Base-by-base conservation (phyloP, 192 early-diverging fungal genomes). In the Coemansia sp. region DNA sequence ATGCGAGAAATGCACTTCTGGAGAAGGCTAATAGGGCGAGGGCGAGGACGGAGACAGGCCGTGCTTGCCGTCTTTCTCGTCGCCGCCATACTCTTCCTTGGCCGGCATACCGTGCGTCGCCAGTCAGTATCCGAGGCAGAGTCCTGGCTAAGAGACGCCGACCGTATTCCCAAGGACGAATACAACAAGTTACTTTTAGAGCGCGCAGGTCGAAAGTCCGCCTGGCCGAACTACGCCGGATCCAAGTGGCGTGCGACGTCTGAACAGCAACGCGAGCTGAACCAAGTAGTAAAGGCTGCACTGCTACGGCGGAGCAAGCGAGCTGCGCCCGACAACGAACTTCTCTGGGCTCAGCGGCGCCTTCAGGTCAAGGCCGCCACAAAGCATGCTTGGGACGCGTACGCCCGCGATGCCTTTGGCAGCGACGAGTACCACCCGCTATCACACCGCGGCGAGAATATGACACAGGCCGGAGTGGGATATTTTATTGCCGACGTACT, bases 401-500 rank as follows among this genome's bases (percentile, higher is more conserved):
- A 98, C 62, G 68, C 77, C n/a, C 76, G 76, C 18, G 89, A 93
- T 68, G 92, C 92, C 0, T 95, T 91, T 84, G 94, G 94, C n/a
- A 78, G 72, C 36, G 96, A 98, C 67, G 94, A 97, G 76, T 91
- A 96, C 59, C 85, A 86, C 42, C 95, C 96, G 5, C 65, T 95
- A 12, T 87, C 91, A 3, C 87, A 87, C 44, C 51, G 44, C 6
- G 93, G 93, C 9, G 73, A 76, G 15, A 90, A 94, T 62, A 88
- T 93, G 86, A 78, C 90, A 6, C 41, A 34, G 13, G 38, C 49
- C 33, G 87, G 92, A 5, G 76, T 93, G 46, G 96, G 96, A 1
- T 89, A 94, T 63, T 94, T 92, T 54, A 91, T 96, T 46, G 84
- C 95, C n/a, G 96, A 98, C 75, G 86, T 92, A 5, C 75, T 96